Evolutionary conservation across 2,329 filamentous ascomycete genomes (phyloP).

Genomic region (Periconia sp.): DNA sequence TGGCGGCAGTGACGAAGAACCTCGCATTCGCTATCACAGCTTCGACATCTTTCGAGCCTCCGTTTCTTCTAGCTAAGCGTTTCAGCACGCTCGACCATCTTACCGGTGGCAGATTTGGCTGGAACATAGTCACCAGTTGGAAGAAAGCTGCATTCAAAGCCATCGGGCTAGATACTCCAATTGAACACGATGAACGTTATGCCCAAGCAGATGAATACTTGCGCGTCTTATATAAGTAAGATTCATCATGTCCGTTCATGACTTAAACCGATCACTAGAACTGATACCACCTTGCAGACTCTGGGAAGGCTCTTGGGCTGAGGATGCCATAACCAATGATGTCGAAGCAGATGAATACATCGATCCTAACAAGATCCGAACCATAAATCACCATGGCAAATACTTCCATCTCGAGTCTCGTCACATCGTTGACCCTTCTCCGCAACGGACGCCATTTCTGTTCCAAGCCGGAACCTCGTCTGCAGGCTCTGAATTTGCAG

Average conservation of each 20-base stretch:
- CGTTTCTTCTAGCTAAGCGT: constrained; percentile 66
- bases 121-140: constrained; percentile 72
- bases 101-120: constrained; percentile 65
- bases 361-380: constrained; percentile 64
- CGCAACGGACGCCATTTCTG: constrained; percentile 48
- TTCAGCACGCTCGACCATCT: constrained; percentile 69
- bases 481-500: constrained; percentile 63
- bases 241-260: not conserved
- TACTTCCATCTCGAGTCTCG: constrained; percentile 56
- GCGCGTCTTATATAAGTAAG: constrained; percentile 65
- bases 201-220: constrained; percentile 67
- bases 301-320: constrained; percentile 61
- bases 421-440: constrained; percentile 52
- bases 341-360: constrained; percentile 62
- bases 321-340: constrained; percentile 63
- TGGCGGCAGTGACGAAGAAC: constrained; percentile 71
- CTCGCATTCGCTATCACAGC: constrained; percentile 68
- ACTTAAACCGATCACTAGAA: not conserved
- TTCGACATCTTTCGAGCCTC: constrained; percentile 67
- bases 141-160: constrained; percentile 69
- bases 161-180: constrained; percentile 63
- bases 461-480: constrained; percentile 65
- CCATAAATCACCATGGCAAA: constrained; percentile 66
- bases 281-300: constrained; percentile 50
- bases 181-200: constrained; percentile 68